Evolutionary conservation across 306 rosid species (phyloP).

Genomic region (Lithocarpus polystachyus): DNA sequence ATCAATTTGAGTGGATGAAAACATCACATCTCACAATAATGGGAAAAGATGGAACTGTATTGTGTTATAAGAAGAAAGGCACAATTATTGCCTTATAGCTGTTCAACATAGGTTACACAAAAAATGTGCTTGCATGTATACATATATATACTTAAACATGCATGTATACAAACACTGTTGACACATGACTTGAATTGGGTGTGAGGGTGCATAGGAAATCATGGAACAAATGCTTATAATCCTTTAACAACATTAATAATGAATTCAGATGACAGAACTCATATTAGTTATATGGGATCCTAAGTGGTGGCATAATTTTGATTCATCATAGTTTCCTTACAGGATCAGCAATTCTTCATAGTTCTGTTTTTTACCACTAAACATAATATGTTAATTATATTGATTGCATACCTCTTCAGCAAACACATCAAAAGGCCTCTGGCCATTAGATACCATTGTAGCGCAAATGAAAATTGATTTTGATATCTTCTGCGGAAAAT

Average conservation of each 20-base stretch:
- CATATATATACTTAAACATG: too few species aligned
- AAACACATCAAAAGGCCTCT: conserved; percentile 88
- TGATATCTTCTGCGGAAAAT: conserved; percentile 67
- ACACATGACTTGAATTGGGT: too few species aligned
- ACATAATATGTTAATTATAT: conserved; percentile 12
- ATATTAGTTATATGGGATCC: neutral
- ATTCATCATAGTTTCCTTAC: neutral
- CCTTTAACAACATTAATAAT: neutral
- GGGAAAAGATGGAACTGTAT: conserved; percentile 12
- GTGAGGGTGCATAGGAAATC: too few species aligned
- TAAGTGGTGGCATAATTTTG: neutral
- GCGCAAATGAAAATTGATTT: conserved; percentile 90
- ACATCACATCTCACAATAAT: neutral
- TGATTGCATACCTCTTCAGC: conserved; percentile 61
- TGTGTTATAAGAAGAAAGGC: neutral
- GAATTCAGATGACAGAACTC: neutral
- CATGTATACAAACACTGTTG: too few species aligned
- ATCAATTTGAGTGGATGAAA: conserved; percentile 6
- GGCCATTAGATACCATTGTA: conserved; percentile 87
- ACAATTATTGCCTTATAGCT: too few species aligned
- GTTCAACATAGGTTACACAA: too few species aligned
- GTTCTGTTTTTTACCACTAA: neutral
- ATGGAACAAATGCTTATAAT: neutral
- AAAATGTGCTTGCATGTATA: too few species aligned
- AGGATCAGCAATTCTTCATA: neutral